Conservation (phyloP, 768 basidiomycete genomes). For the Termitomyces sp. region DNA sequence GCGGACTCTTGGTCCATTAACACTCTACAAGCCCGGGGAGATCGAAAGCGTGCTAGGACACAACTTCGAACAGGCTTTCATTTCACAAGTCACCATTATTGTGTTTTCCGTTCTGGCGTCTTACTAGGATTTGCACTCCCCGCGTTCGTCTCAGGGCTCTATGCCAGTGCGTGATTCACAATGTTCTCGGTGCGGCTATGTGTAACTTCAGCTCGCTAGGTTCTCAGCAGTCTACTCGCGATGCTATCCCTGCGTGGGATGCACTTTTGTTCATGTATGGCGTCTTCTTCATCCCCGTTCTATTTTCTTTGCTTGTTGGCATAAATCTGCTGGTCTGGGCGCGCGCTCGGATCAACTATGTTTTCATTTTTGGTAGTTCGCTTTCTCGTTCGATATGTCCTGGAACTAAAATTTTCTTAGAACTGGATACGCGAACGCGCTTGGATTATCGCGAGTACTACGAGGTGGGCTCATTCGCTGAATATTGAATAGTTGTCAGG, state of each 20-base stretch:
- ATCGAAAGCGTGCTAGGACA: constrained; percentile 72
- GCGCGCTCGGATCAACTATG: constrained; percentile 78
- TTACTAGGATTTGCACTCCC: constrained; percentile 72
- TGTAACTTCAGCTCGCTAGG: constrained; percentile 32
- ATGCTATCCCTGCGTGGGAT: constrained; percentile 63
- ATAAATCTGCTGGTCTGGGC: constrained; percentile 83
- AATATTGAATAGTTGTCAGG: not conserved
- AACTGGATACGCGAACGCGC: constrained; percentile 65
- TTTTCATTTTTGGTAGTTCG: constrained; percentile 81
- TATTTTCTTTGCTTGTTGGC: constrained; percentile 77
- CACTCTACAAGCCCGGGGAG: constrained; percentile 47
- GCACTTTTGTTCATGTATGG: constrained; percentile 79
- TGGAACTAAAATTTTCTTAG: constrained; percentile 29
- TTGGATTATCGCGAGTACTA: constrained; percentile 78
- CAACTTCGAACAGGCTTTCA: constrained; percentile 54
- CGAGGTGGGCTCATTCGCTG: constrained; percentile 30
- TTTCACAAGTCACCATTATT: constrained; percentile 62
- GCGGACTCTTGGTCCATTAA: not conserved
- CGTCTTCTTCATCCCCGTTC: constrained; percentile 64
- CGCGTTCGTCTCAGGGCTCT: constrained; percentile 59
- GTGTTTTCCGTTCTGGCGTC: constrained; percentile 72
- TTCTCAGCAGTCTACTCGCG: constrained; percentile 48
- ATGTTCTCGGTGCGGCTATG: not conserved
- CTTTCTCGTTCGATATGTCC: constrained; percentile 5
- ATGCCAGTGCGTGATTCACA: constrained; percentile 42